These are phyloP conservation scores for Lenwebbia sp. DNA, from an alignment of 345 rosid species.

Conservation along the genomic window DNA sequence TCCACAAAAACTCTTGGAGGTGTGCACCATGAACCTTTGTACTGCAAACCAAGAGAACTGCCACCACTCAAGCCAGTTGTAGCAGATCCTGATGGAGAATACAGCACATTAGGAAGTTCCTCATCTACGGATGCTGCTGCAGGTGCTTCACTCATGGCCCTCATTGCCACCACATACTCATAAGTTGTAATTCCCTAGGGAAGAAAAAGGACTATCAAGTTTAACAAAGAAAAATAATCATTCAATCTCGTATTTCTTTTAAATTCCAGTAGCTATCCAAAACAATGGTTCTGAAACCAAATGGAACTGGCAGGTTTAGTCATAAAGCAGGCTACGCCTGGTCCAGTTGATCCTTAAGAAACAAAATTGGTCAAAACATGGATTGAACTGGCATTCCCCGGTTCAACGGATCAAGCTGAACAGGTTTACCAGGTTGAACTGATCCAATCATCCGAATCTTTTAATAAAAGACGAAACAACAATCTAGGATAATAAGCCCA, in stretches of 20 bases:
- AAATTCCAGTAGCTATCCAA: background rate
- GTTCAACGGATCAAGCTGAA: background rate
- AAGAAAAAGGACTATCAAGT: background rate
- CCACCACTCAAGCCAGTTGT: constrained; percentile 88
- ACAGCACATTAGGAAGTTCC: constrained; percentile 47
- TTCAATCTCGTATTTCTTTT: background rate
- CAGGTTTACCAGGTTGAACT: background rate
- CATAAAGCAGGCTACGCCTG: background rate
- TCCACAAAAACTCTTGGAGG: constrained; percentile 94
- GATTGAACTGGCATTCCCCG: background rate
- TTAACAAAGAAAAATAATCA: background rate
- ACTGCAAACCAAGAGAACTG: constrained; percentile 73
- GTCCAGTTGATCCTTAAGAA: background rate
- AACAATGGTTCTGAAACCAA: background rate
- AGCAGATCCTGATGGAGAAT: constrained; percentile 87
- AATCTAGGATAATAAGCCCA: background rate
- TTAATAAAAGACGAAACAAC: background rate
- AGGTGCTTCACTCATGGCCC: constrained; percentile 89
- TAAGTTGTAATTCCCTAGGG: constrained; percentile 83
- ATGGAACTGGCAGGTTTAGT: background rate
- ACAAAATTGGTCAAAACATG: background rate
- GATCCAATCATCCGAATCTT: background rate
- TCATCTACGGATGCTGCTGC: constrained; percentile 66
- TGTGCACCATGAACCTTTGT: constrained; percentile 93
- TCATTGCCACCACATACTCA: constrained; percentile 87